Evolutionary conservation across 1,139 yeast species (phyloP), one percentile per base, ranked within the genome.

Genomic region (Lodderomyces beijingensis): DNA sequence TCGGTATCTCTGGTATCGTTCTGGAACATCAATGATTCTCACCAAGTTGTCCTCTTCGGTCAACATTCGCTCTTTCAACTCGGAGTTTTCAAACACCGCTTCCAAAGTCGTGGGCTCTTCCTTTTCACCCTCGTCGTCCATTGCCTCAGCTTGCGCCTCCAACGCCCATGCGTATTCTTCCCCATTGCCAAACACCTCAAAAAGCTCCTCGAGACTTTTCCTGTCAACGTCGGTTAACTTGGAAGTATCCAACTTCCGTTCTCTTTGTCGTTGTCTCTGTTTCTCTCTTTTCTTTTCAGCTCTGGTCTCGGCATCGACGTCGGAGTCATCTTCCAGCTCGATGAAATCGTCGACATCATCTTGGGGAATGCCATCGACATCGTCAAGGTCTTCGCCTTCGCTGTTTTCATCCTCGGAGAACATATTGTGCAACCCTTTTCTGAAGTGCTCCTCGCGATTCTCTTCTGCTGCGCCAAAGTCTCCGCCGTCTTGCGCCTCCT

Each of bases 131-230:
- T 65, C 71, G 32, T 76, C 76, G 29, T 71, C 77, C 37, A 72
- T 80, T 43, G 71, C 79, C 39, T 79, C 81, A 44, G 80, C 85
- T 59, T 87, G 95, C 21, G 88, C 89, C 49, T 87, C 96, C 39
- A 93, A 68, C 2, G 98, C 98, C 97, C 97, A 91, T 41, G 87
- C 96, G 57, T 91, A 91, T 54, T 89, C 97, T 40, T 82, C 91
- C 30, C 98, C 99, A 55, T 88, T 93, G 41, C 99, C 99, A 53
- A 91, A 91, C 7, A 91, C 89, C 56, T 91, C 98, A 51, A 79
- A 88, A 49, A 91, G 74, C 54, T 91, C 97, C 47, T 87, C 94
- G 43, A 89, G 75, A 55, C 88, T 86, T 51, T 91, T 98, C 41
- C 94, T 82, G 48, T 93, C 96, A 28, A 91, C 82, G 32, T 80